Evolutionary conservation across 106 monocot genomes (phyloP).

Genomic region (Gastrodia elata): DNA sequence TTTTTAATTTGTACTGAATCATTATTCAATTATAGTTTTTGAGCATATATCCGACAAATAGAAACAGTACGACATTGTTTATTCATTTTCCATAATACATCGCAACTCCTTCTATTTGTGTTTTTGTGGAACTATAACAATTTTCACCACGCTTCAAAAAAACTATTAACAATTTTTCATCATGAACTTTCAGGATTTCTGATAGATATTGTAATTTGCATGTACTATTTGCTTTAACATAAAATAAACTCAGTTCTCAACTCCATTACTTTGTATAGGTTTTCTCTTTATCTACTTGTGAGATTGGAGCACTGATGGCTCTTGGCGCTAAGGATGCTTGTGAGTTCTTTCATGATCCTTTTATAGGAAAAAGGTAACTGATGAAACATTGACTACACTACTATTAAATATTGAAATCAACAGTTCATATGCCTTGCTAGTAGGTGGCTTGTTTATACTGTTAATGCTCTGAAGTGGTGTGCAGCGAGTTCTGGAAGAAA

Average conservation of each 20-base stretch:
- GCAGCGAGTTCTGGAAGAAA: background rate
- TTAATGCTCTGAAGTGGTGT: background rate
- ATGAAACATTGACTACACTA: background rate
- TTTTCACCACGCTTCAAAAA: too few relatives aligned
- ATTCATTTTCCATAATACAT: background rate
- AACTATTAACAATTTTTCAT: too few relatives aligned
- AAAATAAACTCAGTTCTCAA: background rate
- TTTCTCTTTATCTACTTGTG: slow-evolving; percentile 71
- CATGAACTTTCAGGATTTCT: background rate
- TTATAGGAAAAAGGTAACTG: slow-evolving; percentile 72
- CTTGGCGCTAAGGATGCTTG: slow-evolving; percentile 80
- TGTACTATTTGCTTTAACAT: background rate
- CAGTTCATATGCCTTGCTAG: background rate
- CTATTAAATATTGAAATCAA: background rate
- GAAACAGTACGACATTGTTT: background rate
- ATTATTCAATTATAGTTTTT: background rate
- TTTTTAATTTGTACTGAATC: background rate
- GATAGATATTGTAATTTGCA: background rate
- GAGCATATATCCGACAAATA: background rate
- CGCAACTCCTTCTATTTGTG: background rate
- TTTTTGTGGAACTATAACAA: background rate
- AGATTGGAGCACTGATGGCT: slow-evolving; percentile 77
- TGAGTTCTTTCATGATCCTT: slow-evolving; percentile 94
- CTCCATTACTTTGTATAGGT: slow-evolving; percentile 19
- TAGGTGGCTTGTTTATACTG: background rate